Percentiles rank a stretch among this genome's conserved stretches.
phyloP scores from a whole-genome alignment of 345 rosid species.

The Bretschneidera sinensis region DNA sequence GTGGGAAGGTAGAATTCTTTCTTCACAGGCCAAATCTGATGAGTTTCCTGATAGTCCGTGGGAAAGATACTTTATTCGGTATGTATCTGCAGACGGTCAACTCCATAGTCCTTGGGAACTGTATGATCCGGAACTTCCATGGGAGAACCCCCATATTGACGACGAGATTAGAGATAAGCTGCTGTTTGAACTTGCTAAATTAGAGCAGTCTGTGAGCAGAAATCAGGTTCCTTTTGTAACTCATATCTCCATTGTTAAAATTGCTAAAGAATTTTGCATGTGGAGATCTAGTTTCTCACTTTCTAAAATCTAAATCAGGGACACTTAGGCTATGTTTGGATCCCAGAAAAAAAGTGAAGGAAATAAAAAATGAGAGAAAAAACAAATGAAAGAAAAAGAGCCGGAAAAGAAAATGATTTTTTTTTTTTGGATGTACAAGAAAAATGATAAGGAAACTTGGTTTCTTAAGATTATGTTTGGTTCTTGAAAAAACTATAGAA shows the following conservation, averaged over 20 bases:
- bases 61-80: constrained; percentile 66
- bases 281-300: neutral
- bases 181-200: constrained; percentile 46
- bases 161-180: constrained; percentile 40
- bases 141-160: constrained; percentile 63
- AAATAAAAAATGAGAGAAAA: too few relatives aligned
- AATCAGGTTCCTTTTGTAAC: constrained; percentile 43
- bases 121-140: constrained; percentile 50
- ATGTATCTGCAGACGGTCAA: constrained; percentile 48
- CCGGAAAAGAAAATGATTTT: too few relatives aligned
- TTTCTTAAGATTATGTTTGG: too few relatives aligned
- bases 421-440: too few relatives aligned
- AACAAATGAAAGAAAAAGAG: too few relatives aligned
- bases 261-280: neutral
- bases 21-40: constrained; percentile 48
- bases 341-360: too few relatives aligned
- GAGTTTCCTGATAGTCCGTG: constrained; percentile 93
- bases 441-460: too few relatives aligned
- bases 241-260: neutral
- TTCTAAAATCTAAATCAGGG: too few relatives aligned
- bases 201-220: constrained; percentile 51
- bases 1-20: constrained; percentile 77
- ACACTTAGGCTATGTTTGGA: too few relatives aligned
- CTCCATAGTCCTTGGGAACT: constrained; percentile 96
- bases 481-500: too few relatives aligned